Evolutionary conservation across 257 asterid genomes (phyloP), one percentile per base, ranked within the genome.

Genomic region (Craterostigma plantagineum): DNA sequence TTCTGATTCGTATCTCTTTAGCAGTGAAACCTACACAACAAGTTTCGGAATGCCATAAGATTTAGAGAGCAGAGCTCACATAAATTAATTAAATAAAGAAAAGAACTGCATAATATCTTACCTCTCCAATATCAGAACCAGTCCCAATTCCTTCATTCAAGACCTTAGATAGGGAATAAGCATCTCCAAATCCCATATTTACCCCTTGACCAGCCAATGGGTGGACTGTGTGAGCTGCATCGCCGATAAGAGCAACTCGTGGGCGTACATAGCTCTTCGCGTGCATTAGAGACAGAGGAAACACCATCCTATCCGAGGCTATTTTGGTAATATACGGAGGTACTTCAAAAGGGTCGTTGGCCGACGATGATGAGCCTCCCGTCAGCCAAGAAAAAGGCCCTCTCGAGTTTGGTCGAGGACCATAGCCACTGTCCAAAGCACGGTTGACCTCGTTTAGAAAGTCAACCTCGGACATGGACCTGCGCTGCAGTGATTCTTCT

Each of bases 161-260:
- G 55, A 75, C 87, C 51, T 64, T 70, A 1, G 95, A 67, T 14
- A 90, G 87, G 52, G 76, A 75, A 23, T 59, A 45, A 6, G 92
- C 92, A 55, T 90, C 99, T 36, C 76, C 86, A 50, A 90, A 90
- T 27, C 99, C 99, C 94, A 90, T 77, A 65, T 90, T 83, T 43
- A 90, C 99, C 56, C 99, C 99, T 65, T 83, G 99, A 46, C 99
- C 99, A 50, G 99, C 99, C 75, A 90, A 74, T 34, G 99, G 99
- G 60, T 90, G 95, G 57, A 90, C 94, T 3, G 99, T 90, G 34
- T 90, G 95, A 14, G 95, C 99, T 2, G 95, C 99, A 57, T 90
- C 99, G 34, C 99, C 99, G 51, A 83, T 58, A 49, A 90, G 87
- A 52, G 16, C 91, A 30, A 64, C 72, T 11, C 91, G 84, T 46